Percentiles rank a stretch among this genome's conserved stretches.
phyloP scores from a whole-genome alignment of 495 filamentous ascomycete species.

The Sordaria brevicollis region DNA sequence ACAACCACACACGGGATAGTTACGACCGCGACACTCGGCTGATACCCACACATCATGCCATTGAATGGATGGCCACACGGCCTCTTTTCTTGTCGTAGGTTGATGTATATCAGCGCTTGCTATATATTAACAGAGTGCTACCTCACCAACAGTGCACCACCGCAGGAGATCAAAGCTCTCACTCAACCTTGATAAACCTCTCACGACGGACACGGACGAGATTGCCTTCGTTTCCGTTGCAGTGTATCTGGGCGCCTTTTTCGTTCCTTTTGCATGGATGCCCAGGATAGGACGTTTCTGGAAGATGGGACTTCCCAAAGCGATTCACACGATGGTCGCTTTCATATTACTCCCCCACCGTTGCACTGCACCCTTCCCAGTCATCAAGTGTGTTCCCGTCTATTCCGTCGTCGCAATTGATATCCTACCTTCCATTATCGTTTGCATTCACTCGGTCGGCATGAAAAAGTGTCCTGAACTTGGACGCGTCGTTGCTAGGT shows the following conservation, averaged over 20 bases:
- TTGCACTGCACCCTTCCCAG: neutral
- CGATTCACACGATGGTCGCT: neutral
- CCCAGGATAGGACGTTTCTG: neutral
- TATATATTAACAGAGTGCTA: neutral
- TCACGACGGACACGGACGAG: neutral
- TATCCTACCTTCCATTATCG: neutral
- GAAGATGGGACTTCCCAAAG: neutral
- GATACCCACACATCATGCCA: neutral
- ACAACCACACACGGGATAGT: neutral
- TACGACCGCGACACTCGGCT: neutral
- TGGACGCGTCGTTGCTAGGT: neutral
- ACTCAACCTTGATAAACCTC: neutral
- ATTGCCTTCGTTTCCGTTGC: neutral
- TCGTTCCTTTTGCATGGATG: neutral
- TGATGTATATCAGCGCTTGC: neutral
- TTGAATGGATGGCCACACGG: neutral
- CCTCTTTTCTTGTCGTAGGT: neutral
- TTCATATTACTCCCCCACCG: neutral
- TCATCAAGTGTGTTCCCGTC: neutral
- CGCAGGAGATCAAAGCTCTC: neutral
- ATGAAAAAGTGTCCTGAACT: neutral
- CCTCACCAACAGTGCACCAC: neutral
- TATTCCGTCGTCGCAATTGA: neutral
- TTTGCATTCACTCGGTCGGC: neutral
- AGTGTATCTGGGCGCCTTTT: neutral